Conservation (phyloP, 805 yeast genomes). For the Nakazawaea molendinolei region DNA sequence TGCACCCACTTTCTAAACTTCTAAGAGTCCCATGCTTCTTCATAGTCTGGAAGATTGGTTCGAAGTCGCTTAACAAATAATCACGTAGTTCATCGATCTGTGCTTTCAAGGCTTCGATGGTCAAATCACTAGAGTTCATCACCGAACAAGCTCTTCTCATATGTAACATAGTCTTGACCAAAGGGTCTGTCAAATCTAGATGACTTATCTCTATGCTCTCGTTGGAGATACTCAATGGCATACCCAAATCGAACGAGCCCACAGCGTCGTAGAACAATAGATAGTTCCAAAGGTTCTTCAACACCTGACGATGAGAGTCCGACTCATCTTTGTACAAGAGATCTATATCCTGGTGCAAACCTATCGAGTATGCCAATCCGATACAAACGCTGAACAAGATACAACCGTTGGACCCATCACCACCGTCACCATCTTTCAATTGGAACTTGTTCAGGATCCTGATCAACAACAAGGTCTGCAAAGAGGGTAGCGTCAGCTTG, state of each 20-base stretch:
- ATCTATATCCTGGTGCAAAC: conserved; percentile 10
- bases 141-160: neutral
- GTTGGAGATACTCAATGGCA: conserved; percentile 3
- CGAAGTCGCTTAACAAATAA: conserved; percentile 27
- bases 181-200: neutral
- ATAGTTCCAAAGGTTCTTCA: conserved; percentile 5
- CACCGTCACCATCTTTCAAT: conserved; percentile 10
- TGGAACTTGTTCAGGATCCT: conserved; percentile 2
- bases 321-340: neutral
- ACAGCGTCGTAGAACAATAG: conserved; percentile 5
- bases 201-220: neutral
- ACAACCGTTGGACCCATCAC: conserved; percentile 8
- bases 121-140: neutral
- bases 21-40: neutral
- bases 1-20: neutral
- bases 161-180: conserved; percentile 1
- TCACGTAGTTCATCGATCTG: conserved; percentile 27
- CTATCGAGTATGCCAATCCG: conserved; percentile 2
- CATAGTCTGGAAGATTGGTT: conserved; percentile 16
- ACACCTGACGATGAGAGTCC: neutral
- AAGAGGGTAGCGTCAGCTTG: conserved; percentile 4
- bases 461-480: conserved; percentile 4
- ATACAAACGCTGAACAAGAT: neutral
- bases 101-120: neutral
- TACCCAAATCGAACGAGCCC: conserved; percentile 6